Conservation (phyloP, 257 asterid genomes). For the Oldenlandia corymbosa region DNA sequence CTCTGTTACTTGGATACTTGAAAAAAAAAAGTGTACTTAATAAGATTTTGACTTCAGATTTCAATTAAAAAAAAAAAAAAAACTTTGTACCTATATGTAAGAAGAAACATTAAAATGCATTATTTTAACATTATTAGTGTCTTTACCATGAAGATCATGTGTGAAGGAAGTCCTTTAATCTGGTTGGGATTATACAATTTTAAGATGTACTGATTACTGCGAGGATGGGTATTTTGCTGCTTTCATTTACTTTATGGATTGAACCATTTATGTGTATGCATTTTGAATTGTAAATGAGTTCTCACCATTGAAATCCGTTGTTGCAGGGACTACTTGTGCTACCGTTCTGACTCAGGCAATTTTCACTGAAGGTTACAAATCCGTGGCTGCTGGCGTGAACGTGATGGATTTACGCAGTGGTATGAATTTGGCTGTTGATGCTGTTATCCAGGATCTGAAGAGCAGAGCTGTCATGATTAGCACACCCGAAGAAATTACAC, state of each 20-base stretch:
- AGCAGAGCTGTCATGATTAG: constrained; percentile 81
- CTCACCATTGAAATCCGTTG: constrained; percentile 23
- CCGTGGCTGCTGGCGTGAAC: constrained; percentile 76
- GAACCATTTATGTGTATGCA: not conserved
- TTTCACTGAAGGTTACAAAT: constrained; percentile 84
- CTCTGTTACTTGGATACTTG: not conserved
- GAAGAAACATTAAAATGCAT: too few species aligned
- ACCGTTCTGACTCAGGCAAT: constrained; percentile 87
- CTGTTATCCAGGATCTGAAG: constrained; percentile 74
- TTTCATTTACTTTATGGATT: not conserved
- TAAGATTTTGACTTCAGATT: too few species aligned
- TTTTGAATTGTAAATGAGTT: constrained; percentile 2
- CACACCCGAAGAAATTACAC: constrained; percentile 85
- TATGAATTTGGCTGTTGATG: constrained; percentile 71
- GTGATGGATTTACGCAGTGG: constrained; percentile 93
- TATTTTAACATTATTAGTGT: not conserved
- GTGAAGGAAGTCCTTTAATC: not conserved
- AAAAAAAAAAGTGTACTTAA: too few species aligned
- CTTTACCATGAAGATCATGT: not conserved
- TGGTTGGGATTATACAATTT: not conserved
- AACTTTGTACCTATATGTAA: too few species aligned
- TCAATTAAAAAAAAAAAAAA: too few species aligned
- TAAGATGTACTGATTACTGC: not conserved
- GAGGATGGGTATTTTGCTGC: not conserved
- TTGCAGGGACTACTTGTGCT: constrained; percentile 91